These are phyloP conservation scores for Kentomonas sorsogonicus DNA, from an alignment of 208 protist species.

Conservation along the genomic window DNA sequence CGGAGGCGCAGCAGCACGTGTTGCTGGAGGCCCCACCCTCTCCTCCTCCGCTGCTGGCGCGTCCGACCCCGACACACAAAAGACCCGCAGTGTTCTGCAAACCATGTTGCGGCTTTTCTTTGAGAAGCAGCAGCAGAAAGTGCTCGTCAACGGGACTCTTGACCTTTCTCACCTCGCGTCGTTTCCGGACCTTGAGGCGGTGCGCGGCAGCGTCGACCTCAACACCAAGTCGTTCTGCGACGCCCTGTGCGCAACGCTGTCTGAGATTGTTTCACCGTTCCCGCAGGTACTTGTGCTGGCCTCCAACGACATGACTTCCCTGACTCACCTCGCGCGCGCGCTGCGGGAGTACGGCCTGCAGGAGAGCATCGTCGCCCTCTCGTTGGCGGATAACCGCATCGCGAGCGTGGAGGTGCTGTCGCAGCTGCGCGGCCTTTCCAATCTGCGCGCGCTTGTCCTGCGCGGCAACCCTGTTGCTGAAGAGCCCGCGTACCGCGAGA, in stretches of 20 bases:
- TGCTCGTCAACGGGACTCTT: slow-evolving; percentile 55
- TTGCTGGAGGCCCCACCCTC: too few species aligned
- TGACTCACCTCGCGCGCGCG: slow-evolving; percentile 50
- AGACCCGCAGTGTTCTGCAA: slow-evolving; percentile 49
- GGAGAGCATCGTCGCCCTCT: slow-evolving; percentile 51
- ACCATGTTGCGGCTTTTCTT: slow-evolving; percentile 87
- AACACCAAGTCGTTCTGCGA: slow-evolving; percentile 76
- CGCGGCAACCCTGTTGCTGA: slow-evolving; percentile 58
- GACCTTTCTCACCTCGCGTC: slow-evolving; percentile 47
- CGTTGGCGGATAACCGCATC: slow-evolving; percentile 58
- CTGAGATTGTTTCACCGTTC: slow-evolving; percentile 52
- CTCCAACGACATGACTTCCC: slow-evolving; percentile 51
- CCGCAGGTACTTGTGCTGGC: slow-evolving; percentile 57
- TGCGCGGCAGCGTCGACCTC: slow-evolving; percentile 71
- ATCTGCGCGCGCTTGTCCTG: slow-evolving; percentile 63
- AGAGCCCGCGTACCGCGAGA: slow-evolving; percentile 32
- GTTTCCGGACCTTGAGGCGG: slow-evolving; percentile 47
- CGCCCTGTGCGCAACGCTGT: slow-evolving; percentile 67
- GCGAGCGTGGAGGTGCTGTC: slow-evolving; percentile 29
- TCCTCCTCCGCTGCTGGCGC: too few species aligned
- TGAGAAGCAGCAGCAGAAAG: slow-evolving; percentile 68
- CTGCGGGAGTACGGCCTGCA: slow-evolving; percentile 64
- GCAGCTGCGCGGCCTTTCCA: slow-evolving; percentile 54
- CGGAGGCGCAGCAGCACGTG: slow-evolving; percentile 9
- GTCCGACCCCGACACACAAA: too few species aligned